Conservation (phyloP, 148 eudicot genomes). For the Silene latifolia region DNA sequence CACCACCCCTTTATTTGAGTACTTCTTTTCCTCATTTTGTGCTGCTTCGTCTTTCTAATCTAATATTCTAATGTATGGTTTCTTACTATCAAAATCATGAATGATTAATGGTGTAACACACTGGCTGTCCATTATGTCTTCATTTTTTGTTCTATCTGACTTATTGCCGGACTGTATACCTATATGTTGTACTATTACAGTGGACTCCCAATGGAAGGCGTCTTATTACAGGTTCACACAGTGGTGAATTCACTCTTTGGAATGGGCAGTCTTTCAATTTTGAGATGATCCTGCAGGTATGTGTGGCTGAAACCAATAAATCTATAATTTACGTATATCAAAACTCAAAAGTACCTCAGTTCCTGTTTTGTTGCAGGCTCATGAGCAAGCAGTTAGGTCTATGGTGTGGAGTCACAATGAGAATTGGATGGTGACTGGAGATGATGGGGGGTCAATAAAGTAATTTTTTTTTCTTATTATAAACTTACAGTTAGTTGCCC, state of each 20-base stretch:
- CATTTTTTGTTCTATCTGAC: conserved; percentile 9
- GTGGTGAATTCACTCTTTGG: conserved; percentile 98
- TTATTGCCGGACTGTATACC: conserved; percentile 12
- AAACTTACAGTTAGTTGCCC: not conserved
- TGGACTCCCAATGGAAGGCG: conserved; percentile 99
- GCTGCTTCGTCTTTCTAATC: not conserved
- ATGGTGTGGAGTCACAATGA: conserved; percentile 99
- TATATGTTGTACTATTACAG: conserved; percentile 40
- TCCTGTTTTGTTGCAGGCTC: conserved; percentile 57
- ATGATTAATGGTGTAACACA: not conserved
- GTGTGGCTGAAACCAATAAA: not conserved
- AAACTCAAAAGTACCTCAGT: not conserved
- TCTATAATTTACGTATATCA: not conserved
- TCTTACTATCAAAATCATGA: not conserved
- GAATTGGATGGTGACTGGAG: conserved; percentile 99
- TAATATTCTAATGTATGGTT: not conserved
- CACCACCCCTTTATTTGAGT: not conserved
- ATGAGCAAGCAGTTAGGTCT: conserved; percentile 95
- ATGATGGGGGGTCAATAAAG: conserved; percentile 96
- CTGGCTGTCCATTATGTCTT: not conserved
- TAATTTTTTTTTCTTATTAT: conserved; percentile 17
- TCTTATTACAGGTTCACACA: conserved; percentile 94
- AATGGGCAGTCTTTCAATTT: conserved; percentile 96
- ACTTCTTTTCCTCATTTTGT: not conserved
- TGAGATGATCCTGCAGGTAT: conserved; percentile 98